These are phyloP conservation scores for Toxicodendron radicans DNA, from an alignment of 345 rosid species.

Conservation along the genomic window DNA sequence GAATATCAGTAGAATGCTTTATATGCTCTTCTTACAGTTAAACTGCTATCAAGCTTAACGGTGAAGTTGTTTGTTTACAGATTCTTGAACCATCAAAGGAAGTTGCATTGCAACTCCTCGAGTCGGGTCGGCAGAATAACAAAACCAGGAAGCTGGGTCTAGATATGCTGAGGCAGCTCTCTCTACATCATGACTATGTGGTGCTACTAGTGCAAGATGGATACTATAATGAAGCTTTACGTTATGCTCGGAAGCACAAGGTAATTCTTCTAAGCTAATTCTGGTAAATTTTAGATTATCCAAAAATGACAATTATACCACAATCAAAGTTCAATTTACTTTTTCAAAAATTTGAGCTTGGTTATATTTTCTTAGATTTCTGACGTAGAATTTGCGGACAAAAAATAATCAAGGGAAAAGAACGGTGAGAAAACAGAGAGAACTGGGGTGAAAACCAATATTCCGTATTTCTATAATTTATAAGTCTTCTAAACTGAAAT, in stretches of 20 bases:
- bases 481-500: too few relatives aligned
- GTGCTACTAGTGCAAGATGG: conserved; percentile 81
- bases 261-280: conserved; percentile 37
- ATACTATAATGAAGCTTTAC: conserved; percentile 83
- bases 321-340: background rate
- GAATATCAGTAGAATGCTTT: background rate
- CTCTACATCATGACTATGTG: conserved; percentile 79
- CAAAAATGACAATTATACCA: background rate
- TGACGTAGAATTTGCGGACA: too few relatives aligned
- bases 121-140: conserved; percentile 66
- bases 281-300: background rate
- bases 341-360: too few relatives aligned
- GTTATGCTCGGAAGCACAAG: conserved; percentile 83
- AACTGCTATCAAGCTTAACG: conserved; percentile 13
- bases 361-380: background rate
- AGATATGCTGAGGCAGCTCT: conserved; percentile 94
- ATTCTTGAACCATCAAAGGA: conserved; percentile 94
- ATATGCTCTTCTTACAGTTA: background rate
- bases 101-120: conserved; percentile 88
- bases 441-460: too few relatives aligned
- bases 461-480: too few relatives aligned
- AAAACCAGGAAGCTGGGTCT: conserved; percentile 82
- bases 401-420: too few relatives aligned
- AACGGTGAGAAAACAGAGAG: too few relatives aligned
- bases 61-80: conserved; percentile 35